Conservation (phyloP, 2,329 filamentous ascomycete species). For the Pestalotiopsis sp. region DNA sequence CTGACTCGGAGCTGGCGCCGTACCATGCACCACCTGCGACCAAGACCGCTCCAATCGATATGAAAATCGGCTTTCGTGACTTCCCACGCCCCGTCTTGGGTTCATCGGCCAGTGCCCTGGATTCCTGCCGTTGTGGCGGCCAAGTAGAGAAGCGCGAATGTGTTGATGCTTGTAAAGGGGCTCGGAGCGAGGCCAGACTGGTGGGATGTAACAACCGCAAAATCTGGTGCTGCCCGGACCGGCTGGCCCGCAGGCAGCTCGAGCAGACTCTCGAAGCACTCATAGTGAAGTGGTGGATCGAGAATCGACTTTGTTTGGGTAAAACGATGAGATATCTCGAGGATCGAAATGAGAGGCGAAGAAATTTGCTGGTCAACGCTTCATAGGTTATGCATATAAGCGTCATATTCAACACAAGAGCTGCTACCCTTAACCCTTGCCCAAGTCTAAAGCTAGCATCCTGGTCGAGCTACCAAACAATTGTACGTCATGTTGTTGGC, state of each 20-base stretch:
- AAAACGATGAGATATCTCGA: neutral
- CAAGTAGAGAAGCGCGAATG: constrained; percentile 4
- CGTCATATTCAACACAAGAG: neutral
- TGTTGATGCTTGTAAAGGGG: constrained; percentile 14
- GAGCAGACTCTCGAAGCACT: constrained; percentile 2
- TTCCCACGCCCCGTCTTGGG: neutral
- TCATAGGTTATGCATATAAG: neutral
- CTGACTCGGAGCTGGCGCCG: neutral
- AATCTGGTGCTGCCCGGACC: neutral
- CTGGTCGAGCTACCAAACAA: neutral
- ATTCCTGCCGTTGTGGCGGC: neutral
- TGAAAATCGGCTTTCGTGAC: neutral
- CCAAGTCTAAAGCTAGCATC: neutral
- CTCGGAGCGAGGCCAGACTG: neutral
- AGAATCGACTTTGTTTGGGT: neutral
- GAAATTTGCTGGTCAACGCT: neutral
- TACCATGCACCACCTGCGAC: constrained; percentile 5
- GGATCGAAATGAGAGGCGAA: neutral
- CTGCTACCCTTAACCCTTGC: neutral
- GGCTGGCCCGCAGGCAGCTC: neutral
- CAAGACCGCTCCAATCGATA: neutral
- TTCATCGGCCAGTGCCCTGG: neutral
- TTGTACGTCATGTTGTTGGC: neutral
- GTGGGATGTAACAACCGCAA: neutral
- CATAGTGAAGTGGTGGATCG: neutral